Conservation (phyloP, 2,329 filamentous ascomycete genomes). For the Aspergillus ochraceoroseus region DNA sequence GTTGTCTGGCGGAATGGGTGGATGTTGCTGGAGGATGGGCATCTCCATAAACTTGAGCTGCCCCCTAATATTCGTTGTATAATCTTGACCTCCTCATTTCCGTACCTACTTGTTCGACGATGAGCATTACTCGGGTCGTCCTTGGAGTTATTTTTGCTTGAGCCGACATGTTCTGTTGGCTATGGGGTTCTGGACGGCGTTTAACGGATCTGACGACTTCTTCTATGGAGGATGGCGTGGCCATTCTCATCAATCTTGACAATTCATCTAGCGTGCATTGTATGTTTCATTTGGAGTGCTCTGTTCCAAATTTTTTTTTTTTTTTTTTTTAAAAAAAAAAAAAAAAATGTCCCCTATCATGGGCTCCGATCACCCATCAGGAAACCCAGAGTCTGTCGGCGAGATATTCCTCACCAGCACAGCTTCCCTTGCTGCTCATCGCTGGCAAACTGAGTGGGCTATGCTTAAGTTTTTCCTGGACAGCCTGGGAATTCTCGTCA, state of each 20-base stretch:
- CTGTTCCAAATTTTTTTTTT: conserved; percentile 16
- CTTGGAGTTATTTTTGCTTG: conserved; percentile 33
- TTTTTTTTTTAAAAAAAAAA: too few relatives aligned
- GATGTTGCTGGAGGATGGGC: conserved; percentile 94
- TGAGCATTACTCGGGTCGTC: conserved; percentile 33
- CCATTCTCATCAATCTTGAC: conserved; percentile 35
- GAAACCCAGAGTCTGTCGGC: too few relatives aligned
- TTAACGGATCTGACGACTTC: conserved; percentile 37
- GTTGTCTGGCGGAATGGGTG: conserved; percentile 93
- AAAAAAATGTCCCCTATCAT: conserved; percentile 1
- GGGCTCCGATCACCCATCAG: neutral
- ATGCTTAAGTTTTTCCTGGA: too few relatives aligned
- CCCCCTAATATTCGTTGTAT: conserved; percentile 28
- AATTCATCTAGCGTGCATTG: conserved; percentile 38
- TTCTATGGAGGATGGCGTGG: conserved; percentile 32
- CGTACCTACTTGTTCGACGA: conserved; percentile 31
- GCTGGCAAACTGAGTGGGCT: too few relatives aligned
- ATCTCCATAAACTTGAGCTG: conserved; percentile 44
- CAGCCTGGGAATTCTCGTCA: too few relatives aligned
- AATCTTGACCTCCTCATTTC: conserved; percentile 28
- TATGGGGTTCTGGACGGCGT: conserved; percentile 37
- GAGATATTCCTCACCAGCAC: neutral
- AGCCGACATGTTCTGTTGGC: conserved; percentile 33
- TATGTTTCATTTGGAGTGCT: conserved; percentile 30
- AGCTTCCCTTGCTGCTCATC: too few relatives aligned